Conservation (phyloP, 2,329 filamentous ascomycete genomes). For the Hirsutella minnesotensis region DNA sequence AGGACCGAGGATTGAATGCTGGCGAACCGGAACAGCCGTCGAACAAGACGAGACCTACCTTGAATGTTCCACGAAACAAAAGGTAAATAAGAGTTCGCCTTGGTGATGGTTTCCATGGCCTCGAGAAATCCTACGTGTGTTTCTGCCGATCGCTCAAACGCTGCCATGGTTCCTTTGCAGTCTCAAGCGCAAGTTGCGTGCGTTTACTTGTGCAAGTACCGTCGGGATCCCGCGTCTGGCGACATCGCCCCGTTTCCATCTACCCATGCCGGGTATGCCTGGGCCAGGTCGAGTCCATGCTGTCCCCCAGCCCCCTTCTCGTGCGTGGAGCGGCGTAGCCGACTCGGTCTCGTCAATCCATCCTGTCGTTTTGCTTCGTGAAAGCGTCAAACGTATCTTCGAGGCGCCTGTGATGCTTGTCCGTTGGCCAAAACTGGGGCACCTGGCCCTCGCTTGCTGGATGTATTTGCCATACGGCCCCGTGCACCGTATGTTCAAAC, state of each 20-base stretch:
- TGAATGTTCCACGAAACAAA: no score
- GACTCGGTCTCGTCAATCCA: background rate
- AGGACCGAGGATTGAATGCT: no score
- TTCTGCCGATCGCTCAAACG: no score
- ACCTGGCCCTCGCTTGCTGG: background rate
- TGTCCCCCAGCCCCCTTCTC: background rate
- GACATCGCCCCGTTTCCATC: background rate
- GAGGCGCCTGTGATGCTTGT: background rate
- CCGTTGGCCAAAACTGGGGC: background rate
- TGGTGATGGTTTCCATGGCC: no score
- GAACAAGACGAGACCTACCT: no score
- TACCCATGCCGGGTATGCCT: background rate
- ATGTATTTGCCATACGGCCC: slow-evolving; percentile 1
- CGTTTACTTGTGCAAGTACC: background rate
- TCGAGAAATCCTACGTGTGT: no score
- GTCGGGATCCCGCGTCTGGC: background rate
- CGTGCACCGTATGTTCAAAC: slow-evolving; percentile 1
- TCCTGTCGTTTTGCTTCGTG: background rate
- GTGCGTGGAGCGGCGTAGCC: background rate
- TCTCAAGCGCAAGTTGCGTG: background rate
- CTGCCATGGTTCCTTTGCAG: no score
- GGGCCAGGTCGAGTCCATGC: background rate
- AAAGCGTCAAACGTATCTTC: background rate
- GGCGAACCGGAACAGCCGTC: no score
- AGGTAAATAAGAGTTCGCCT: no score